These are phyloP conservation scores for Chamaenerion angustifolium DNA, from an alignment of 345 rosid species.

Conservation along the genomic window DNA sequence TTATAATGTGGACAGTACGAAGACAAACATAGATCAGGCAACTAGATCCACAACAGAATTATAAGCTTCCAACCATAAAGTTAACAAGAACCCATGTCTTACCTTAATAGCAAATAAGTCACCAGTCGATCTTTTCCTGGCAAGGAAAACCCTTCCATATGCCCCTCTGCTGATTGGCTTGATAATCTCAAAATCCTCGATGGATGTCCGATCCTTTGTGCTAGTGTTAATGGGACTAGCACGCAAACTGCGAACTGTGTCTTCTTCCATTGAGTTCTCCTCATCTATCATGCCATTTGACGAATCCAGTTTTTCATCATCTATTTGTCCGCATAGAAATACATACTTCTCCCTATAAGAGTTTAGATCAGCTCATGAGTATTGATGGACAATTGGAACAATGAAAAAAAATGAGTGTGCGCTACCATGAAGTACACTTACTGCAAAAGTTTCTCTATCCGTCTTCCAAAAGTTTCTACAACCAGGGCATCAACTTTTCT, in stretches of 20 bases:
- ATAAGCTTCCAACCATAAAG: not conserved
- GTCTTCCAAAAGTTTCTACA: constrained; percentile 95
- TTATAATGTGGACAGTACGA: too few species aligned
- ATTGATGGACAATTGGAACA: too few species aligned
- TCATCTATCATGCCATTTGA: constrained; percentile 53
- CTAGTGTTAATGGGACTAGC: constrained; percentile 75
- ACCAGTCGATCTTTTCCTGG: constrained; percentile 83
- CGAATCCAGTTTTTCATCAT: constrained; percentile 62
- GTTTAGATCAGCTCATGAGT: constrained; percentile 5
- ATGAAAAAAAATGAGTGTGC: too few species aligned
- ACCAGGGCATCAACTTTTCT: constrained; percentile 89
- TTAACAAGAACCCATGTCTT: constrained; percentile 1
- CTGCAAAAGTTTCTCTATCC: constrained; percentile 89
- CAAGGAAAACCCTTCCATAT: constrained; percentile 87
- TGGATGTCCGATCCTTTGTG: constrained; percentile 79
- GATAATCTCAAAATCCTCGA: constrained; percentile 95
- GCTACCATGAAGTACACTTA: constrained; percentile 15
- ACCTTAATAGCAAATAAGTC: constrained; percentile 97
- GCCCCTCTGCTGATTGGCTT: constrained; percentile 98
- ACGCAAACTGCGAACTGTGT: constrained; percentile 57
- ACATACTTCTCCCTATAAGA: constrained; percentile 73
- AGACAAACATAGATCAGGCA: too few species aligned
- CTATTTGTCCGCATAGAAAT: constrained; percentile 62
- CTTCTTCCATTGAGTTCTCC: constrained; percentile 77
- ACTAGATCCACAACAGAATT: too few species aligned